Percentiles rank a stretch among this genome's conserved stretches.
Evolutionary conservation across 78 protist genomes (phyloP).

Genomic region (Guillardia theta): DNA sequence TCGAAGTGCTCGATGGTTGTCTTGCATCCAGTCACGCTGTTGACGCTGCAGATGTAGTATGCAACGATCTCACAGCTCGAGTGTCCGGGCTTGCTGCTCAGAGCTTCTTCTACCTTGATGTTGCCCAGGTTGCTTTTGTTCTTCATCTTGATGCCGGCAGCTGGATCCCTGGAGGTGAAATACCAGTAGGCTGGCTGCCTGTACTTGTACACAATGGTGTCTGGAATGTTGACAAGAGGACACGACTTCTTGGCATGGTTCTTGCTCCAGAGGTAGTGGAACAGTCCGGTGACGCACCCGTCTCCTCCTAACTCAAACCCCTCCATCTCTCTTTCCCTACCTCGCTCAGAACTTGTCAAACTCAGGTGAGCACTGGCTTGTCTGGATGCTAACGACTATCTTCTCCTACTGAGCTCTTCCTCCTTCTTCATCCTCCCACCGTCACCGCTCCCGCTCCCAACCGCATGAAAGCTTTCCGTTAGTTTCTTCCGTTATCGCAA

Average conservation of each 20-base stretch:
- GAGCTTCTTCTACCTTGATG: neutral
- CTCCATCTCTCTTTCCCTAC: no score
- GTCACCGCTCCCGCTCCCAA: no score
- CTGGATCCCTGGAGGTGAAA: slow-evolving; percentile 19
- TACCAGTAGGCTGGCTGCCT: slow-evolving; percentile 49
- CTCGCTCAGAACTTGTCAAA: no score
- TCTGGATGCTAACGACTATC: no score
- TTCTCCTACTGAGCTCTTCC: no score
- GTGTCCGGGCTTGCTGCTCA: neutral
- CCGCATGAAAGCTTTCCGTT: no score
- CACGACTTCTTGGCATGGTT: neutral
- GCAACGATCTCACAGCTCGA: neutral
- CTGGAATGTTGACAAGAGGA: neutral
- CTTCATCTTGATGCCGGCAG: slow-evolving; percentile 29
- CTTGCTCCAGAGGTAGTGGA: slow-evolving; percentile 41
- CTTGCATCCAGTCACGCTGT: neutral
- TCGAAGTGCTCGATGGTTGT: slow-evolving; percentile 39
- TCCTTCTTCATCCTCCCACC: no score
- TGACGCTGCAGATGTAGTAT: slow-evolving; percentile 3
- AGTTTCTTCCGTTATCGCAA: no score
- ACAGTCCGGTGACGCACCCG: neutral
- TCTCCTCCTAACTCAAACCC: slow-evolving; percentile 10
- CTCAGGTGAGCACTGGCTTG: no score
- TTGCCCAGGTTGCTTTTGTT: slow-evolving; percentile 26
- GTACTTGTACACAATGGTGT: slow-evolving; percentile 36